These are phyloP conservation scores for Entomortierella chlamydospora DNA, from an alignment of 192 early-diverging fungal genomes.

Conservation along the genomic window DNA sequence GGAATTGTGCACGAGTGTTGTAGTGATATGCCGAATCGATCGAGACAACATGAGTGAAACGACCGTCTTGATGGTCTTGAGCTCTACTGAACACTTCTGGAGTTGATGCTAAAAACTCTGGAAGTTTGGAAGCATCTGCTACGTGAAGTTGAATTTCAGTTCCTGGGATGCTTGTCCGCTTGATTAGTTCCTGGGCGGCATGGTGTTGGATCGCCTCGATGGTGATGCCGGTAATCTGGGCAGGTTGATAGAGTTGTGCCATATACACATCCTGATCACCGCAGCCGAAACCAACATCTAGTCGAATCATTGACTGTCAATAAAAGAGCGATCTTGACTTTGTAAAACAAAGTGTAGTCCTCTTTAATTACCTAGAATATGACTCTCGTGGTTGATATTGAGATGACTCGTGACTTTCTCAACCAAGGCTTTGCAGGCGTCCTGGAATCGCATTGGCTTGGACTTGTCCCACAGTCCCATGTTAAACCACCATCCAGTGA, in stretches of 20 bases:
- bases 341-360: too few species aligned
- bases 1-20: constrained; percentile 55
- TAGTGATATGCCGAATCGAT: constrained; percentile 66
- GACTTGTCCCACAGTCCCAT: constrained; percentile 59
- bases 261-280: constrained; percentile 64
- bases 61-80: background rate
- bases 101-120: constrained; percentile 20
- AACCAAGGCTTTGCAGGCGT: constrained; percentile 59
- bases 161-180: constrained; percentile 14
- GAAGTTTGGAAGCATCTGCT: constrained; percentile 46
- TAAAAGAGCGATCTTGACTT: too few species aligned
- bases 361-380: constrained; percentile 39
- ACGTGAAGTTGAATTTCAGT: constrained; percentile 37
- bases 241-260: constrained; percentile 43
- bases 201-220: constrained; percentile 58
- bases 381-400: constrained; percentile 20
- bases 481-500: constrained; percentile 62
- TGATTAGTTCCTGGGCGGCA: constrained; percentile 36
- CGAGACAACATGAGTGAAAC: constrained; percentile 56
- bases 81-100: constrained; percentile 12
- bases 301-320: too few species aligned
- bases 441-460: constrained; percentile 34
- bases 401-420: constrained; percentile 38
- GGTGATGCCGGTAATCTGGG: constrained; percentile 55
- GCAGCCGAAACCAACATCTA: constrained; percentile 68